Evolutionary conservation across 768 basidiomycete species (phyloP), one percentile per base, ranked within the genome.

Genomic region (Russula sp.): DNA sequence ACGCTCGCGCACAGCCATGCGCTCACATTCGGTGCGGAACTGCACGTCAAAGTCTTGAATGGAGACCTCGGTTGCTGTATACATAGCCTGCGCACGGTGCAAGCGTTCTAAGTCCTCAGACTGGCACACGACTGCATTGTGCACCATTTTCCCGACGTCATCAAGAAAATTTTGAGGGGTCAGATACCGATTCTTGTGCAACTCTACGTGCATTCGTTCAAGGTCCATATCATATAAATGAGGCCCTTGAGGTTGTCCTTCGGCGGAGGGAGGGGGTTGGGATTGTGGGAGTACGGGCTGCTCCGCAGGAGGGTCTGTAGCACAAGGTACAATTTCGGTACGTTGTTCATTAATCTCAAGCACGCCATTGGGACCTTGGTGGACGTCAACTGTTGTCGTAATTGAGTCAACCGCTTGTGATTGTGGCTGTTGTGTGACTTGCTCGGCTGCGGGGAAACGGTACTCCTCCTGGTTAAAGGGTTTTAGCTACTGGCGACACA

Each of bases 151-250:
- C 62, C 81, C 80, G 59, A 94, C 80, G 68, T 93, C 90, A 51
- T 86, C 83, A 8, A 98, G 81, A 78, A 99, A 97, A 59, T 91
- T 87, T 61, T 87, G 84, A 0, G 92, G 89, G 0, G 92, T 93
- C 34, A 92, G 83, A 72, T 98, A 99, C 45, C 85, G 84, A 45
- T 85, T 85, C 71, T 84, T 87, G 78, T 91, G 93, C 22, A 99
- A 79, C 59, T 91, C 86, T 27, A 79, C 77, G 68, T 95, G 90
- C 84, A 99, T 93, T 66, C 82, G 84, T 70, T 98, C 97, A 42
- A 98, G 79, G 72, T 98, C 94, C 80, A 98, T 87, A 70, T 95
- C 86, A 71, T 84, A 91, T 18, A 94, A 76, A 8, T 77, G 78
- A 9, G 83, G 84, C 16, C 70, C 73, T 18, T 76, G 76, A 9